These are phyloP conservation scores for Magnolia sinica DNA, from an alignment of 164 flowering plant genomes.

Conservation along the genomic window DNA sequence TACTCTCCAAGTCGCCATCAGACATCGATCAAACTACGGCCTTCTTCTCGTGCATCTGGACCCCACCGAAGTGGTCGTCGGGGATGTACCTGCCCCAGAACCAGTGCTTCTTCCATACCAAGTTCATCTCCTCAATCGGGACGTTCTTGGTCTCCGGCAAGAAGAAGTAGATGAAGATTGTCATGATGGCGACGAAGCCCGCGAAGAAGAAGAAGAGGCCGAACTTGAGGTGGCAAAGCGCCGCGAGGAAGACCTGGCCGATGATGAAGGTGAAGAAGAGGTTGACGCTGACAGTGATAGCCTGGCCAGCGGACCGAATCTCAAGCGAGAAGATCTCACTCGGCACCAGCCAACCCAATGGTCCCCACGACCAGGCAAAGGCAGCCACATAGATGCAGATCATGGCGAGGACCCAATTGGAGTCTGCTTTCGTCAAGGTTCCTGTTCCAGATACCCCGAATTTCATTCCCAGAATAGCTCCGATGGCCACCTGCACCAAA, in stretches of 20 bases:
- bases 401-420: constrained; percentile 11
- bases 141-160: constrained; percentile 27
- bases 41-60: neutral
- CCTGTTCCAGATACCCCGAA: constrained; percentile 21
- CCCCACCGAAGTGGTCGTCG: constrained; percentile 4
- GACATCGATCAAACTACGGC: neutral
- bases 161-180: constrained; percentile 24
- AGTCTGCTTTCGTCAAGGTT: constrained; percentile 8
- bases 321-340: constrained; percentile 26
- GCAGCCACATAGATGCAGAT: constrained; percentile 24
- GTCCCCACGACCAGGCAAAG: constrained; percentile 30
- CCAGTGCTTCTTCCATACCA: constrained; percentile 25
- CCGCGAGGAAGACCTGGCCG: constrained; percentile 21
- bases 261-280: constrained; percentile 22
- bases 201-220: constrained; percentile 30
- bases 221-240: constrained; percentile 26
- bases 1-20: too few relatives aligned
- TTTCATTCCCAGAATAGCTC: constrained; percentile 13
- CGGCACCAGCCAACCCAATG: constrained; percentile 26
- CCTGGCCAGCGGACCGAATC: constrained; percentile 26
- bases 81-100: constrained; percentile 24
- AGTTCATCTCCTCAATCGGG: constrained; percentile 25
- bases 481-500: constrained; percentile 10
- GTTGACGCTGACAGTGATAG: constrained; percentile 24
- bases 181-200: constrained; percentile 17